phyloP scores from a whole-genome alignment of 1,139 yeast species.

The Pichia sp. region DNA sequence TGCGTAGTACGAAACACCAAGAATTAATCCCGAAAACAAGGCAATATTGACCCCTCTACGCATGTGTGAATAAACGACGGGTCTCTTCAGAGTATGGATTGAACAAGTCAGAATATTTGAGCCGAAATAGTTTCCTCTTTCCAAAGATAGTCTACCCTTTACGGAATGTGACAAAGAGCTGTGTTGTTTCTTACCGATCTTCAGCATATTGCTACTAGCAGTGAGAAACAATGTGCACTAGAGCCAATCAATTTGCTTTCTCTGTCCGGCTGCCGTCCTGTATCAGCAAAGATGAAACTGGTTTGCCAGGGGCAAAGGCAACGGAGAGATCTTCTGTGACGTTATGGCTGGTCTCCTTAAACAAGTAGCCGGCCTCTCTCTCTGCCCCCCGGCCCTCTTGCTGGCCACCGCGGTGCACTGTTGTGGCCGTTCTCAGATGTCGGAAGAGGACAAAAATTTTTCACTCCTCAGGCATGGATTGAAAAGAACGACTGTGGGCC shows the following conservation, averaged over 20 bases:
- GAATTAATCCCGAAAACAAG: conserved; percentile 33
- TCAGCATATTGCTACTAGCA: not conserved
- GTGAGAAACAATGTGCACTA: not conserved
- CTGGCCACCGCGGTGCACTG: not conserved
- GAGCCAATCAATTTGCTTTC: not conserved
- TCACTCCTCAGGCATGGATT: not conserved
- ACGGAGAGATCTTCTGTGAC: not conserved
- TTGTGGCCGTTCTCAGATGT: not conserved
- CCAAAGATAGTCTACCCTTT: not conserved
- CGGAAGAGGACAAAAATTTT: conserved; percentile 2
- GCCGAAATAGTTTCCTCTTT: not conserved
- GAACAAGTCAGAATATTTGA: conserved; percentile 5
- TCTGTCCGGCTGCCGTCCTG: not conserved
- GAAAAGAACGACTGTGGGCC: not conserved
- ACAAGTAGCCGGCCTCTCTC: not conserved
- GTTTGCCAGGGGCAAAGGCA: not conserved
- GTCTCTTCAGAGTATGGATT: conserved; percentile 12
- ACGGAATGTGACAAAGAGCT: not conserved
- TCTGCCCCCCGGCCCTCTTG: not conserved
- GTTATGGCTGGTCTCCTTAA: not conserved
- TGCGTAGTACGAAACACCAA: conserved; percentile 36
- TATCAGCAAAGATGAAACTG: not conserved
- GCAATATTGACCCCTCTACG: conserved; percentile 32
- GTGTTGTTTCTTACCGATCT: not conserved
- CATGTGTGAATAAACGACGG: conserved; percentile 20